Conservation (phyloP, 1,284 basidiomycete species). For the Irpex lacteus region DNA sequence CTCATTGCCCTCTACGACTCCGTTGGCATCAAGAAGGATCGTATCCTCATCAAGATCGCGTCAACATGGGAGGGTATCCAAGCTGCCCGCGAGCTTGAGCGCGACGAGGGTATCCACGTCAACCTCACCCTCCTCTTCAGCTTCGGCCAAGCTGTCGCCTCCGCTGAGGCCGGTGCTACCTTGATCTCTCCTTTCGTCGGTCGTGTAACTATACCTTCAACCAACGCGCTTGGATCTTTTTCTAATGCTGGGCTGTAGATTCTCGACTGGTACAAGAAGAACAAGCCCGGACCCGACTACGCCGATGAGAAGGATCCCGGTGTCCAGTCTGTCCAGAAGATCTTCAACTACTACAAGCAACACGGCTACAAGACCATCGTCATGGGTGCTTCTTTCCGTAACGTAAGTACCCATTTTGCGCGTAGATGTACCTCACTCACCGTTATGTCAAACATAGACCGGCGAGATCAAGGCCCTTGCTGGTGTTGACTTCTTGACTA, state of each 20-base stretch:
- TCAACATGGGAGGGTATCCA: slow-evolving; percentile 99
- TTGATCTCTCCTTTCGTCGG: slow-evolving; percentile 99
- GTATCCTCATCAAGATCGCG: slow-evolving; percentile 98
- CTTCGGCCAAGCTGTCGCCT: slow-evolving; percentile 97
- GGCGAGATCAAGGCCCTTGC: slow-evolving; percentile 95
- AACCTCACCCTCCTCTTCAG: slow-evolving; percentile 99
- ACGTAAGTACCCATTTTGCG: slow-evolving; percentile 50
- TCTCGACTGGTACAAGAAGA: slow-evolving; percentile 96
- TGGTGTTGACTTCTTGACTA: slow-evolving; percentile 96
- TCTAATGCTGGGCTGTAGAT: slow-evolving; percentile 48
- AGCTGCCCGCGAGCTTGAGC: slow-evolving; percentile 94
- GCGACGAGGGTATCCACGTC: slow-evolving; percentile 93
- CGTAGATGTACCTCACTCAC: background rate
- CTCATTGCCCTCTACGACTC: slow-evolving; percentile 94
- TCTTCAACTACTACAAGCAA: slow-evolving; percentile 99
- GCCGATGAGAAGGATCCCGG: slow-evolving; percentile 93
- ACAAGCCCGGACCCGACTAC: slow-evolving; percentile 78
- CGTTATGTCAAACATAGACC: slow-evolving; percentile 38
- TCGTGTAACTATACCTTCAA: slow-evolving; percentile 57
- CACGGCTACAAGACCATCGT: slow-evolving; percentile 98
- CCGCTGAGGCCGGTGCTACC: slow-evolving; percentile 96
- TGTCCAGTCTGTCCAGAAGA: slow-evolving; percentile 92
- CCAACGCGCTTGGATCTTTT: slow-evolving; percentile 8
- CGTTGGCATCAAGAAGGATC: slow-evolving; percentile 88
- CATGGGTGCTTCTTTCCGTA: slow-evolving; percentile 99